Evolutionary conservation across 257 asterid genomes (phyloP).

Genomic region (Salvia rosmarinus): DNA sequence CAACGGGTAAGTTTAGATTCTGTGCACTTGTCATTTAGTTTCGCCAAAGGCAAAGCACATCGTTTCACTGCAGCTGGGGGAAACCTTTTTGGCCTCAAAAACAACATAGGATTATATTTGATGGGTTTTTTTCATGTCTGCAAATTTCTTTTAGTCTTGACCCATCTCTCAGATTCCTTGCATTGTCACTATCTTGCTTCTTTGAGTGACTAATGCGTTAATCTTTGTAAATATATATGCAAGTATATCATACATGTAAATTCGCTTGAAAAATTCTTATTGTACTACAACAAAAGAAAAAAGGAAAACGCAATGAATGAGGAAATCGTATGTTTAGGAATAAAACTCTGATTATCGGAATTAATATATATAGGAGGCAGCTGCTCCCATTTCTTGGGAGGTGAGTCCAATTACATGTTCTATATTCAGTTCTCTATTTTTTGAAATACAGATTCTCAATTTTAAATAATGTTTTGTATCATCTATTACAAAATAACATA

Average conservation of each 20-base stretch:
- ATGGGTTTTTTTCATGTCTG: slow-evolving; percentile 7
- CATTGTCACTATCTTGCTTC: slow-evolving; percentile 25
- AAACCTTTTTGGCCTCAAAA: slow-evolving; percentile 27
- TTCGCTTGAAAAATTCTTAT: too few species aligned
- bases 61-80: slow-evolving; percentile 18
- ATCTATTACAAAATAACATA: too few species aligned
- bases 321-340: not conserved
- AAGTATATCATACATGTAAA: too few species aligned
- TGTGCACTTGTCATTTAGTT: slow-evolving; percentile 28
- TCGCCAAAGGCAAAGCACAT: slow-evolving; percentile 21
- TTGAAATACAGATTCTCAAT: not conserved
- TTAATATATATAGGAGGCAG: slow-evolving; percentile 21
- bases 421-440: not conserved
- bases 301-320: too few species aligned
- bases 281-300: too few species aligned
- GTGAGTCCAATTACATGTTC: slow-evolving; percentile 18
- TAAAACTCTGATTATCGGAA: not conserved
- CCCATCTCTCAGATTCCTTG: not conserved
- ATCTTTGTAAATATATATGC: too few species aligned
- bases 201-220: not conserved
- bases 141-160: not conserved
- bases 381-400: slow-evolving; percentile 38
- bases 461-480: too few species aligned
- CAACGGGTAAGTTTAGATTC: slow-evolving; percentile 40
- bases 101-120: slow-evolving; percentile 13